These are phyloP conservation scores for Ceratocystis diversiconidia DNA, from an alignment of 2,329 filamentous ascomycete genomes.

Conservation along the genomic window DNA sequence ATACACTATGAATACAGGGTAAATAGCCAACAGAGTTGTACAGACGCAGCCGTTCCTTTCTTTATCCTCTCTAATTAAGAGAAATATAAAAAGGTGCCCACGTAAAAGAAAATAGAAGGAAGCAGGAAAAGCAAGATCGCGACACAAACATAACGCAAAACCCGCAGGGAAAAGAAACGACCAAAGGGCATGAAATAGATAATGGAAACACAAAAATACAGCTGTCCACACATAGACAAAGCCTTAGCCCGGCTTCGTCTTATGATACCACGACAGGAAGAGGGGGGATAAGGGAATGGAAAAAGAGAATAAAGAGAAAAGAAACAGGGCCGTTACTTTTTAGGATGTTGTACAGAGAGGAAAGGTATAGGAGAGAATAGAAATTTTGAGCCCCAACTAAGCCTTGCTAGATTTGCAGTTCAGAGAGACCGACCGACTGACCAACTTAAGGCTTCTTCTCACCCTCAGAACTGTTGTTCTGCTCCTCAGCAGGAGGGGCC, in stretches of 20 bases:
- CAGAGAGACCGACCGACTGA: neutral
- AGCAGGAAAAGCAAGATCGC: constrained; percentile 1
- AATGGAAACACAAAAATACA: constrained; percentile 8
- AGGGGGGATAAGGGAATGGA: neutral
- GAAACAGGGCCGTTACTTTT: constrained; percentile 7
- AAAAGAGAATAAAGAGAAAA: neutral
- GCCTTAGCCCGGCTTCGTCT: neutral
- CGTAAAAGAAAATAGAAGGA: neutral
- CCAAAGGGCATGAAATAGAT: neutral
- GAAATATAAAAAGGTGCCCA: neutral
- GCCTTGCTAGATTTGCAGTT: too few relatives aligned
- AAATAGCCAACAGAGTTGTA: constrained; percentile 13
- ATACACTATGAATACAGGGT: constrained; percentile 17
- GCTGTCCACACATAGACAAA: neutral
- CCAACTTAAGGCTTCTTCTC: constrained; percentile 50
- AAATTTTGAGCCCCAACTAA: neutral
- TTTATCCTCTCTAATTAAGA: neutral
- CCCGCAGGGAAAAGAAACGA: neutral
- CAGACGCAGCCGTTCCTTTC: neutral
- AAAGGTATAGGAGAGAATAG: constrained; percentile 16
- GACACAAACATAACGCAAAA: constrained; percentile 3
- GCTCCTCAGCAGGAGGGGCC: constrained; percentile 42
- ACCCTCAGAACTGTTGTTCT: constrained; percentile 51
- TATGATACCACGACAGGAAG: neutral
- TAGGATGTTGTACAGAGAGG: constrained; percentile 12